These are phyloP conservation scores for Cinnamomum chago DNA, from an alignment of 164 flowering plant genomes.

Conservation along the genomic window DNA sequence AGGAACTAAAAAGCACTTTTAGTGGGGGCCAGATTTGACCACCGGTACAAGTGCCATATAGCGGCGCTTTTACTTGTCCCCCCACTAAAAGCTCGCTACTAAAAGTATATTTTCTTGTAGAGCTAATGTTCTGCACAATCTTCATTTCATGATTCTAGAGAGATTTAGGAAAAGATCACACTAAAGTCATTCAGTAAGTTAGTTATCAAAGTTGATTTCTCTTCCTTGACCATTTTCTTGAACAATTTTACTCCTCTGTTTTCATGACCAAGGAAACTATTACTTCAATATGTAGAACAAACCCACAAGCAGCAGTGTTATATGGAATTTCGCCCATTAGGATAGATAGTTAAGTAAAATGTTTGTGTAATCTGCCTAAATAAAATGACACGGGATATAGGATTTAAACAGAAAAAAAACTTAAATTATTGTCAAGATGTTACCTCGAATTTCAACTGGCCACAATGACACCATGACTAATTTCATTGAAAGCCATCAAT, in stretches of 20 bases:
- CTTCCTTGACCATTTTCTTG: background rate
- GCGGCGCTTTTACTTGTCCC: too few relatives aligned
- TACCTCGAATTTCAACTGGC: background rate
- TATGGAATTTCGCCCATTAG: background rate
- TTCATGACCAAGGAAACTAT: background rate
- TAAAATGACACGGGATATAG: background rate
- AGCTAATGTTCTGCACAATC: too few relatives aligned
- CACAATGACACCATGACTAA: constrained; percentile 1
- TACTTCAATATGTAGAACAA: background rate
- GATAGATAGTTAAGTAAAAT: background rate
- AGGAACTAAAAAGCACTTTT: too few relatives aligned
- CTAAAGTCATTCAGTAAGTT: background rate
- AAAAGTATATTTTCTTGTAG: too few relatives aligned
- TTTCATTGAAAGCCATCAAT: constrained; percentile 11
- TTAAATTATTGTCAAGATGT: background rate
- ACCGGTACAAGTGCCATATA: too few relatives aligned
- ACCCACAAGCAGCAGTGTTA: background rate
- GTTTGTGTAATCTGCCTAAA: background rate
- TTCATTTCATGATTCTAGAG: too few relatives aligned
- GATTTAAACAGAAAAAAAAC: background rate
- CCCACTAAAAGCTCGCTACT: too few relatives aligned
- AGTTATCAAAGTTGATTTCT: too few relatives aligned
- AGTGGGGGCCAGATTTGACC: too few relatives aligned
- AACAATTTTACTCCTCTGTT: background rate
- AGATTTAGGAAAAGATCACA: too few relatives aligned